phyloP scores from a whole-genome alignment of 306 rosid genomes.

The Pueraria montana region DNA sequence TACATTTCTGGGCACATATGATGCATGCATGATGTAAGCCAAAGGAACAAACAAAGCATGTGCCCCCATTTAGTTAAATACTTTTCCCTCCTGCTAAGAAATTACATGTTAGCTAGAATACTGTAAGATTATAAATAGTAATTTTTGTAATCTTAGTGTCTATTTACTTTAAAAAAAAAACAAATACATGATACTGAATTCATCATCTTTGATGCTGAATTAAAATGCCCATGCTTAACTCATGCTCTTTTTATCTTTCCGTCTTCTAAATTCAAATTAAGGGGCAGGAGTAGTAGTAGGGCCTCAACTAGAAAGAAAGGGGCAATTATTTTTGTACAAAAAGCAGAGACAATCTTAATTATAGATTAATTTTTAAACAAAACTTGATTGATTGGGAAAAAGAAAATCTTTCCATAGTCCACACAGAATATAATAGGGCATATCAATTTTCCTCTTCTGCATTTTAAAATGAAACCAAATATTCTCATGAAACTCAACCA shows the following conservation, averaged over 20 bases:
- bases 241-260: constrained; percentile 11
- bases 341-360: constrained; percentile 12
- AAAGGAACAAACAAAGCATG: constrained; percentile 38
- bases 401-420: neutral
- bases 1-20: constrained; percentile 36
- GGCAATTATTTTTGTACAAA: constrained; percentile 1
- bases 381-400: neutral
- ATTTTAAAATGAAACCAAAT: constrained; percentile 33
- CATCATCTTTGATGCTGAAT: neutral
- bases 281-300: neutral
- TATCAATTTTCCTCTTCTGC: neutral
- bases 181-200: neutral
- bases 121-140: constrained; percentile 31
- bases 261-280: neutral
- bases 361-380: neutral
- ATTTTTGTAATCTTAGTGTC: constrained; percentile 22
- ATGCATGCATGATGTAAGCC: constrained; percentile 53
- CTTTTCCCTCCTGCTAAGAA: neutral
- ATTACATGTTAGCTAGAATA: constrained; percentile 5
- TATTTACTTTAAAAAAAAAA: neutral
- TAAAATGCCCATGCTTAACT: constrained; percentile 8
- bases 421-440: constrained; percentile 11
- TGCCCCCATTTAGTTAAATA: constrained; percentile 37
- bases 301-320: neutral
- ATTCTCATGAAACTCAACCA: constrained; percentile 11